Percentiles rank a stretch among this genome's conserved stretches.
phyloP scores from a whole-genome alignment of 306 rosid genomes.

The Clitoria ternatea region DNA sequence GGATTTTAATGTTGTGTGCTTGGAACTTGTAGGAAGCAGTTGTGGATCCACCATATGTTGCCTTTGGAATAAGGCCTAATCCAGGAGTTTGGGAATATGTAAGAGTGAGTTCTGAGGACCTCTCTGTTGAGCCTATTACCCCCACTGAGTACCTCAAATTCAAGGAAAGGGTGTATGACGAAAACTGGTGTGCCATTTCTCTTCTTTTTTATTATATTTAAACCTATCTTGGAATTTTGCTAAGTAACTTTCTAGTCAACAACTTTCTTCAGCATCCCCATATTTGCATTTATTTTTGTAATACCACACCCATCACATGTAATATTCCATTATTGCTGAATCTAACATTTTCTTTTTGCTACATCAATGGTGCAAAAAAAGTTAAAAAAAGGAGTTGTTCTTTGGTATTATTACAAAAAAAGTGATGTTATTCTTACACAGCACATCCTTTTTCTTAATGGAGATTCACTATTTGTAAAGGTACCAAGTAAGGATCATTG shows the following conservation, averaged over 20 bases:
- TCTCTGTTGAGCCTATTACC: conserved; percentile 57
- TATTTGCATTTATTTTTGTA: background rate
- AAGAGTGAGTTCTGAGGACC: conserved; percentile 59
- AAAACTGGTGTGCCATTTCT: conserved; percentile 48
- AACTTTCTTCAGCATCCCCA: background rate
- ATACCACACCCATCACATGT: too few relatives aligned
- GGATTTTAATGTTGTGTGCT: background rate
- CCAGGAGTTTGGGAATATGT: conserved; percentile 89
- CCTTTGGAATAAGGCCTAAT: conserved; percentile 70
- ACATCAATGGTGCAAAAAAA: too few relatives aligned
- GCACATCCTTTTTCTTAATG: background rate
- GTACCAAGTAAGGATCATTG: background rate
- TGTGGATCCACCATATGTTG: conserved; percentile 71
- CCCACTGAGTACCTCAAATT: conserved; percentile 55
- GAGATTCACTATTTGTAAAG: background rate
- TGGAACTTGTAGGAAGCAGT: conserved; percentile 73
- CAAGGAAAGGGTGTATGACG: conserved; percentile 61
- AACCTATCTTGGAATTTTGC: background rate
- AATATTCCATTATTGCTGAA: too few relatives aligned
- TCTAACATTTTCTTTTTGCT: too few relatives aligned
- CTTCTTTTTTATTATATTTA: background rate
- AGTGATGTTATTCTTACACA: too few relatives aligned
- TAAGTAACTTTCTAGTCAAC: background rate
- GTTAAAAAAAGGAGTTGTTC: too few relatives aligned
- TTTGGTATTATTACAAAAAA: too few relatives aligned